Percentiles rank a stretch among this genome's conserved stretches.
Conservation (phyloP, 2,329 filamentous ascomycete genomes). For the Aspergillus vadensis region DNA sequence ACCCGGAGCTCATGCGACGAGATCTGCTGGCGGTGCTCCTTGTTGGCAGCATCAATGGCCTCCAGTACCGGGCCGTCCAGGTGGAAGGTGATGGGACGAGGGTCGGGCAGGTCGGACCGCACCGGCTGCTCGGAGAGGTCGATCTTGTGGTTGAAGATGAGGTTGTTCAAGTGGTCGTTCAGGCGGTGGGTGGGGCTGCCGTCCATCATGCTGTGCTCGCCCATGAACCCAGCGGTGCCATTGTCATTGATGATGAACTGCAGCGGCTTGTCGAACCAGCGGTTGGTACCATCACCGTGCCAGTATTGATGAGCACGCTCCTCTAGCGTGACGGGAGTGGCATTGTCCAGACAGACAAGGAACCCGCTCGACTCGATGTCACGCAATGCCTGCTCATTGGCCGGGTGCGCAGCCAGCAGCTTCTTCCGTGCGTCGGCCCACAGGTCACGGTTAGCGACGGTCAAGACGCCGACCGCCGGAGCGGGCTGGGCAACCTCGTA, state of each 20-base stretch:
- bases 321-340: constrained; percentile 86
- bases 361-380: constrained; percentile 88
- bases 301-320: constrained; percentile 96
- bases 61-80: constrained; percentile 71
- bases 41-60: constrained; percentile 76
- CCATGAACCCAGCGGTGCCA: constrained; percentile 94
- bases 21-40: constrained; percentile 80
- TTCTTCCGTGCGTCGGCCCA: constrained; percentile 83
- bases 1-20: constrained; percentile 86
- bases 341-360: constrained; percentile 89
- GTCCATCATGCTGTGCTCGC: constrained; percentile 99
- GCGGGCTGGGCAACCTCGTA: constrained; percentile 73
- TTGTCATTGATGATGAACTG: constrained; percentile 99
- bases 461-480: constrained; percentile 79
- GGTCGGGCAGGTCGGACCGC: constrained; percentile 82
- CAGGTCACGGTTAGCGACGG: constrained; percentile 87
- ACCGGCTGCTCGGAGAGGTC: constrained; percentile 78
- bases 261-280: constrained; percentile 97
- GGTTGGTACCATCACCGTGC: constrained; percentile 94
- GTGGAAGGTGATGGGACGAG: constrained; percentile 74
- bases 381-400: constrained; percentile 76
- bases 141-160: constrained; percentile 92
- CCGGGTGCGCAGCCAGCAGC: constrained; percentile 73
- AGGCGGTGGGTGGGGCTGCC: constrained; percentile 94
- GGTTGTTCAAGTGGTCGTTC: constrained; percentile 89